phyloP scores from a whole-genome alignment of 2,329 filamentous ascomycete species.

The Calonectria honghensis region DNA sequence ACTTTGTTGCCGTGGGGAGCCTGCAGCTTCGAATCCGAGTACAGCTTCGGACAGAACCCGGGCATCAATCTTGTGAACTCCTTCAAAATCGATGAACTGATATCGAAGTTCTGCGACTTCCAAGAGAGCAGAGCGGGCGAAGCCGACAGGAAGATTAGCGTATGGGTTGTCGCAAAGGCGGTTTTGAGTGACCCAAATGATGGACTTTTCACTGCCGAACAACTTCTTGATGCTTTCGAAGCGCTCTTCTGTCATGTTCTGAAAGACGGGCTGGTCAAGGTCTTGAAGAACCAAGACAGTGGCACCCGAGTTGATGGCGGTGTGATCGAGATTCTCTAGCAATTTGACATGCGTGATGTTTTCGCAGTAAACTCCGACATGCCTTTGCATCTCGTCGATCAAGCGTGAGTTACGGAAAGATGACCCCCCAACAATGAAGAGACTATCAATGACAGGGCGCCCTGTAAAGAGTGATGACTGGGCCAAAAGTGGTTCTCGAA shows the following conservation, averaged over 20 bases:
- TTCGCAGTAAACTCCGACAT: background rate
- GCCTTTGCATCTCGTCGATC: constrained; percentile 2
- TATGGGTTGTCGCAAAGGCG: constrained; percentile 17
- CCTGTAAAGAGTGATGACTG: constrained; percentile 3
- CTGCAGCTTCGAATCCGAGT: constrained; percentile 4
- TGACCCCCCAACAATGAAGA: constrained; percentile 14
- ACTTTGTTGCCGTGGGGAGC: background rate
- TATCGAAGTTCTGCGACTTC: constrained; percentile 16
- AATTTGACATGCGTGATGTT: background rate
- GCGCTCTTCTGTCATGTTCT: background rate
- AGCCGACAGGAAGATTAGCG: background rate
- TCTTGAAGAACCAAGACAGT: constrained; percentile 18
- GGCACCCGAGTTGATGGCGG: background rate
- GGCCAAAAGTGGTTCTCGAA: constrained; percentile 26
- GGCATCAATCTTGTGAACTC: constrained; percentile 12
- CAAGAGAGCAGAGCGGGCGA: constrained; percentile 9
- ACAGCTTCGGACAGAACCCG: background rate
- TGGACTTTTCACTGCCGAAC: background rate
- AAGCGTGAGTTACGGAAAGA: constrained; percentile 14
- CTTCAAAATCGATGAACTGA: constrained; percentile 18
- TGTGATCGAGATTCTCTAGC: constrained; percentile 7
- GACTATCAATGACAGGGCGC: background rate
- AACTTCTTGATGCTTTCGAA: constrained; percentile 21
- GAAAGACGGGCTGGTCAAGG: constrained; percentile 18
- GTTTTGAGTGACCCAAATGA: constrained; percentile 24